Evolutionary conservation across 169 alveolate species (phyloP), one percentile per base, ranked within the genome.

Genomic region (Babesia ovis): DNA sequence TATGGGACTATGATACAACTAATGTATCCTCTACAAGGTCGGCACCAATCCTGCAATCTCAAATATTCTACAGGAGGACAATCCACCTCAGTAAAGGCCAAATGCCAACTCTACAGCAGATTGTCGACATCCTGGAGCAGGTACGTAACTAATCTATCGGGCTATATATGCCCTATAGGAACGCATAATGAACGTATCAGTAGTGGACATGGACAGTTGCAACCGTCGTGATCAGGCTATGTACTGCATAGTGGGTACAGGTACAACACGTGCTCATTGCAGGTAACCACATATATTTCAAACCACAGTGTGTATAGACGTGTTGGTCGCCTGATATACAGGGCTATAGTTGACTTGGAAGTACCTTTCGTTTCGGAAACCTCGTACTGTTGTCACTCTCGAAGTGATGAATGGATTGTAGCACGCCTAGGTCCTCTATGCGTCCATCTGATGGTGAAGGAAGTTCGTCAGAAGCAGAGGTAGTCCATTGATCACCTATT

Each of bases 341-440:
- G 84, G 46, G 77, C 68, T 20, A 76, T 90, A 41, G 77, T 68
- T 22, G 94, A 90, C 64, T 56, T 90, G 39, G 92, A 85, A 53
- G 72, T 90, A 31, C 94, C 94, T 6, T 90, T 74, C 53, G 87
- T 90, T 9, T 89, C 94, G 1, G 68, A 64, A 20, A 69, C 77
- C 16, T 64, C 90, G 20, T 90, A 90, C 77, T 86, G 92, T 60
- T 85, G 90, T 54, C 76, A 87, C 34, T 85, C 86, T 55, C 58
- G 91, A 29, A 66, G 51, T 54, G 93, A 90, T 79, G 93, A 90
- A 53, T 90, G 94, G 94, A 81, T 86, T 31, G 72, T 90, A 4
- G 85, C 93, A 1, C 93, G 84, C 37, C 86, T 90, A 53, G 94
- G 93, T 4, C 93, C 93, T 0, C 85, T 90, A 1, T 83, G 85